These are phyloP conservation scores for Ophiostoma ulmi DNA, from an alignment of 2,329 filamentous ascomycete genomes.

Conservation along the genomic window DNA sequence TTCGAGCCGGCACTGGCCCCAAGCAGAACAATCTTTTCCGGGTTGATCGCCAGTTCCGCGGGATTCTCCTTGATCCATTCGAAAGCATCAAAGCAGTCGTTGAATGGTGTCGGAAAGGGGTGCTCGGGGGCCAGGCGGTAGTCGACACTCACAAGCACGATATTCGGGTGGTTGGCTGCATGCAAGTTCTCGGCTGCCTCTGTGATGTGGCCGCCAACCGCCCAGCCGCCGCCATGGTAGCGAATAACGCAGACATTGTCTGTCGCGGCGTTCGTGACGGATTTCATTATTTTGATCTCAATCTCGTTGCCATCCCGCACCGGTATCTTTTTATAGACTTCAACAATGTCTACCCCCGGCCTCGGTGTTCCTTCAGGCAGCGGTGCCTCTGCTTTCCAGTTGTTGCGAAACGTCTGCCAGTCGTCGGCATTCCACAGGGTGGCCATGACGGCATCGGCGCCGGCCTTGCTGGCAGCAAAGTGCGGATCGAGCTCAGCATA, in stretches of 20 bases:
- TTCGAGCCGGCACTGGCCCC: neutral
- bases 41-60: neutral
- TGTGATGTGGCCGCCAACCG: conserved; percentile 34
- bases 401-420: conserved; percentile 32
- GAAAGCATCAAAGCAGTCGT: conserved; percentile 47
- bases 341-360: conserved; percentile 35
- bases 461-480: conserved; percentile 32
- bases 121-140: conserved; percentile 45
- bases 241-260: conserved; percentile 34
- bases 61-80: neutral
- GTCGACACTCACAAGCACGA: conserved; percentile 38
- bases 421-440: conserved; percentile 32
- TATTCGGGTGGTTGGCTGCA: conserved; percentile 25
- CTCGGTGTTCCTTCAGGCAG: conserved; percentile 33
- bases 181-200: conserved; percentile 37
- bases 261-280: conserved; percentile 30
- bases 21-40: neutral
- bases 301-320: neutral
- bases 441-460: conserved; percentile 30
- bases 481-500: conserved; percentile 34
- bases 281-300: neutral
- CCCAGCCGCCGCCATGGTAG: conserved; percentile 38
- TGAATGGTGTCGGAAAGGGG: conserved; percentile 45
- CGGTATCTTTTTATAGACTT: conserved; percentile 15
- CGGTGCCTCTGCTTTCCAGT: conserved; percentile 29